Base-by-base conservation (phyloP, 2,329 filamentous ascomycete genomes). In the Nemania serpens region DNA sequence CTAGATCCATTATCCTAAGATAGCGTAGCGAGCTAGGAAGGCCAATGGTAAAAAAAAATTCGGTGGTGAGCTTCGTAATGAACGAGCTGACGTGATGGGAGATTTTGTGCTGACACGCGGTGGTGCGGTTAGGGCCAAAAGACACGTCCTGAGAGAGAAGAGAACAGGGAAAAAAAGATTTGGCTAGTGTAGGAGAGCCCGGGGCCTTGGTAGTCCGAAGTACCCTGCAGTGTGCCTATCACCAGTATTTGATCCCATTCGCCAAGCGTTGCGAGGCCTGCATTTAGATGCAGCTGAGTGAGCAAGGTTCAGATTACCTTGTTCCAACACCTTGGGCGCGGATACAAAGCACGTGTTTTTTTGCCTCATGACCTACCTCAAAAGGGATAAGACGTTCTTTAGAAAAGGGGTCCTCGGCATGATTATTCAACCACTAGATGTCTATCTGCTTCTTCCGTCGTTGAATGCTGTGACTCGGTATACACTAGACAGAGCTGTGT, bases 161-260 rank as follows among this genome's bases (percentile, higher is more conserved):
- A 13, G 18, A 41, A 52, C 43, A 53, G 33, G 25, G 36, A 48
- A 41, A 34, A 17, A 41, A 47, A 62, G 55, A 46, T 11, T 46
- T 43, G 36, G 36, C 41, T 33, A 39, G 36, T 33, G 41, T 36
- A 42, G 37, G 29, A 43, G 56, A 48, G 51, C 60, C 60, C 60
- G 17, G 51, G 18, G 55, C 46, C 51, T 62, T 59, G 60, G 60
- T 62, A 62, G 51, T 56, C 51, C 47, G 55, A 59, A 59, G 56
- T 62, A 39, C 60, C 60, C 51, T 62, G 59, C 55, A 62, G 55
- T 48, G 29, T 29, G 25, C 25, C 13, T 18, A 52, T 53, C 15
- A 22, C 13, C 36, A 36, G 39, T 58, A 34, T 39, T 62, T 50
- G 20, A 13, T 55, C 52, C 37, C n/a, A 61, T 61, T 63, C 58